A percentile compares a stretch with the other conserved stretches of the same genome.
Evolutionary conservation across 306 rosid genomes (phyloP).

Genomic region (Vigna mungo): DNA sequence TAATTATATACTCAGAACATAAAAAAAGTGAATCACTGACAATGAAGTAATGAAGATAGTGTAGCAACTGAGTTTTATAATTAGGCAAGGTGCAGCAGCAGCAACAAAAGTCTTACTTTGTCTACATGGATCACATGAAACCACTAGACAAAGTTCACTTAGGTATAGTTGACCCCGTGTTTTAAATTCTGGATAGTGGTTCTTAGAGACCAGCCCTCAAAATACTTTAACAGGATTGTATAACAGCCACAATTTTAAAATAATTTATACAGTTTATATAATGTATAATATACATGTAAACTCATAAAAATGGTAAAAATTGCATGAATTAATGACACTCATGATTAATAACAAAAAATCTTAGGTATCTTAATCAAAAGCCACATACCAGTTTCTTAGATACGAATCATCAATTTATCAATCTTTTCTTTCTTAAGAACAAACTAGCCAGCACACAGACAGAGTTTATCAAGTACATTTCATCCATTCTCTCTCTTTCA

Average conservation of each 20-base stretch:
- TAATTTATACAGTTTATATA: neutral
- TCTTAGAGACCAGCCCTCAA: neutral
- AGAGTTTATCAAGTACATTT: neutral
- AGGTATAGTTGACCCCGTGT: neutral
- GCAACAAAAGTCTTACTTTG: neutral
- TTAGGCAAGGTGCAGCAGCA: neutral
- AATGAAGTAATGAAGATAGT: constrained; percentile 24
- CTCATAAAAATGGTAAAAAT: neutral
- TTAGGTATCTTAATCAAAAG: neutral
- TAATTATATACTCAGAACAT: constrained; percentile 16
- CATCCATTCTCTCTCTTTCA: neutral
- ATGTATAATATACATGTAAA: neutral
- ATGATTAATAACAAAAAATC: neutral
- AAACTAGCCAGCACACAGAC: neutral
- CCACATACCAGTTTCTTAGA: neutral
- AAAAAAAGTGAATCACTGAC: constrained; percentile 22
- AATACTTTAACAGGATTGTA: neutral
- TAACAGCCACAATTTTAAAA: neutral
- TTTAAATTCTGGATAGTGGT: neutral
- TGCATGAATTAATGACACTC: neutral
- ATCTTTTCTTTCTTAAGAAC: constrained; percentile 3
- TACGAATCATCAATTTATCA: neutral
- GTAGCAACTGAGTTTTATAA: neutral
- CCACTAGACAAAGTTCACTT: constrained; percentile 17
- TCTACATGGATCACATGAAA: neutral